Base-by-base conservation (phyloP, 2,329 filamentous ascomycete genomes). In the Xylariaceae sp. region DNA sequence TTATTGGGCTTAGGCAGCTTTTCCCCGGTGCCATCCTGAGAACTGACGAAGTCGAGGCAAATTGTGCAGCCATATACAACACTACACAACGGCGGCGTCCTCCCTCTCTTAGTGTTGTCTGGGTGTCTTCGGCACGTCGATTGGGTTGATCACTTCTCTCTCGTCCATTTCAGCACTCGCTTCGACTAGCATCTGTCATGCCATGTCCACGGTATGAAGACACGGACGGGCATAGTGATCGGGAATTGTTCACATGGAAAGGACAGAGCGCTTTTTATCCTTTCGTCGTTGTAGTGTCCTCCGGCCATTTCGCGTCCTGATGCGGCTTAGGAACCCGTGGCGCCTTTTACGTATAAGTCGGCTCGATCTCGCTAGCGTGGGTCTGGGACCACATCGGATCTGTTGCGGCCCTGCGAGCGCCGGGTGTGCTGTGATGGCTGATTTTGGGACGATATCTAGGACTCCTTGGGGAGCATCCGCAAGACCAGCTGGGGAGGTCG, bases 331-430 rank as follows among this genome's bases (percentile, higher is more conserved):
- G 62, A 83, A 85, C 1, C 81, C 82, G 59, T 79, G 76, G 60
- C 80, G 74, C 21, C 81, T 74, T 74, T 84, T 84, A 69, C 83
- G 79, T 13, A 83, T 67, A 50, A 84, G 70, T 34, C 81, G 74
- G 51, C 77, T 81, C 51, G 76, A 70, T 47, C 74, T 70, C 51
- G 78, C 76, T 78, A 83, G 78, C 30, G 79, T 84, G 64, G 80
- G 76, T 55, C 80, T 76, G 45, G 80, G 81, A 1, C 79, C 81
- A 71, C 77, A 84, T 51, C 81, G 78, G 59, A 83, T 71, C 70
- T 83, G 80, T 55, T 64, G 67, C 37, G 56, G 59, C 45, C 70
- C 74, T 5, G 65, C 68, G n/a, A 83, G 68, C 8, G 77, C 76
- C 29, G 80, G 80, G 66, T 82, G 76, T 26, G 76, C 65, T 12